Conservation (phyloP, 306 rosid genomes). For the Citrullus amarus region DNA sequence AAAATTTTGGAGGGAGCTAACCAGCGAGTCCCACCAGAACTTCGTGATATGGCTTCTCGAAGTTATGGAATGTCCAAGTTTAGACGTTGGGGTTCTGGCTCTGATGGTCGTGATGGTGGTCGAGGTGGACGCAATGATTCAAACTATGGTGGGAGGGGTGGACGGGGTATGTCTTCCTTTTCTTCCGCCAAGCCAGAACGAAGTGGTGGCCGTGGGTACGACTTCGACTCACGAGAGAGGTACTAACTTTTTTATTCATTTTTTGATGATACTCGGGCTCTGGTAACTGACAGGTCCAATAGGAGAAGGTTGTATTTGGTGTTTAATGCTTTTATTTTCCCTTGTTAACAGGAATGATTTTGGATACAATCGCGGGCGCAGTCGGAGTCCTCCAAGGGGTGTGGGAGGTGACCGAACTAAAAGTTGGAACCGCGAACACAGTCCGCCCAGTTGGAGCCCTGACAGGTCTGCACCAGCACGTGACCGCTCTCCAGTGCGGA, state of each 20-base stretch:
- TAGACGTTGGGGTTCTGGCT: slow-evolving; percentile 67
- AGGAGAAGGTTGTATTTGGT: background rate
- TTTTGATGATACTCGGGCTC: too few relatives aligned
- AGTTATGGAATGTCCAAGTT: slow-evolving; percentile 83
- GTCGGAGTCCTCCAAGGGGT: slow-evolving; percentile 52
- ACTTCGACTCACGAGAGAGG: slow-evolving; percentile 51
- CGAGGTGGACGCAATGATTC: slow-evolving; percentile 56
- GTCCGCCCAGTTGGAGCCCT: slow-evolving; percentile 56
- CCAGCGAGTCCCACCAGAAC: slow-evolving; percentile 74
- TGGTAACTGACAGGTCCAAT: background rate
- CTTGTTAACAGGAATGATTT: slow-evolving; percentile 40
- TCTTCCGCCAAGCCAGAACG: slow-evolving; percentile 29
- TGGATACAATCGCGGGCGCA: slow-evolving; percentile 20
- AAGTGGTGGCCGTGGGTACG: slow-evolving; percentile 55
- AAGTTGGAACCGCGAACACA: slow-evolving; percentile 38
- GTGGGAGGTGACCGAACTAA: slow-evolving; percentile 36
- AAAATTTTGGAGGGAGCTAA: slow-evolving; percentile 96
- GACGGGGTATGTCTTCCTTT: slow-evolving; percentile 39
- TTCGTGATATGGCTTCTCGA: slow-evolving; percentile 71
- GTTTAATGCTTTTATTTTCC: background rate
- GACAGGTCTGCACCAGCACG: slow-evolving; percentile 19
- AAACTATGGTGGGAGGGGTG: slow-evolving; percentile 50
- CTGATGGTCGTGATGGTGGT: slow-evolving; percentile 50
- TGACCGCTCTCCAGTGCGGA: slow-evolving; percentile 22
- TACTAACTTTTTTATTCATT: slow-evolving; percentile 1